Conservation (phyloP, 257 asterid species). For the Lantana camara region DNA sequence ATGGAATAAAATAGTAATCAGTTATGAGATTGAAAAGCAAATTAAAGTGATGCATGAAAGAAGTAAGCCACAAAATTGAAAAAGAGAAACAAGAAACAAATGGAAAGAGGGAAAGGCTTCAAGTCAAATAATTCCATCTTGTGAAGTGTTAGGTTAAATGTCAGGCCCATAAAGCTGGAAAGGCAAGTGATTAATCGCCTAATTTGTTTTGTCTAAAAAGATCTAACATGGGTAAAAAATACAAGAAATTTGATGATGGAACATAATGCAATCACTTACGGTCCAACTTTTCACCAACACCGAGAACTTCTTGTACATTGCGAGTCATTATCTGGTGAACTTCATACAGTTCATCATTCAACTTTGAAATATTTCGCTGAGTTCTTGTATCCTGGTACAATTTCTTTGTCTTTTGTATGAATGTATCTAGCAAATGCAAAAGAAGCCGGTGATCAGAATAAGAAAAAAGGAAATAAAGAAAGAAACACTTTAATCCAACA, state of each 20-base stretch:
- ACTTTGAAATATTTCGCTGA: conserved; percentile 82
- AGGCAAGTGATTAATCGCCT: background rate
- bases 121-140: background rate
- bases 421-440: conserved; percentile 61
- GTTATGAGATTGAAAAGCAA: too few species aligned
- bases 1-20: conserved; percentile 14
- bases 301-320: conserved; percentile 97
- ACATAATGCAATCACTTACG: conserved; percentile 56
- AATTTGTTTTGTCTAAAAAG: background rate
- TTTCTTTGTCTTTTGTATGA: conserved; percentile 89
- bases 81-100: conserved; percentile 9
- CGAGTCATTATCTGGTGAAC: conserved; percentile 99
- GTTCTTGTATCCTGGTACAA: conserved; percentile 95
- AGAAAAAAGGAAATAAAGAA: too few species aligned
- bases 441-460: conserved; percentile 16
- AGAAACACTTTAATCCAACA: background rate
- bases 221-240: background rate
- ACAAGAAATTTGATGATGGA: conserved; percentile 15
- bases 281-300: conserved; percentile 98
- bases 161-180: background rate
- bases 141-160: background rate
- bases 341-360: conserved; percentile 97
- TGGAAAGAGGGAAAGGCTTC: background rate
- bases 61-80: conserved; percentile 2
- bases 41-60: background rate